phyloP scores from a whole-genome alignment of 352 stramenopile genomes.

The Phytophthora lateralis region DNA sequence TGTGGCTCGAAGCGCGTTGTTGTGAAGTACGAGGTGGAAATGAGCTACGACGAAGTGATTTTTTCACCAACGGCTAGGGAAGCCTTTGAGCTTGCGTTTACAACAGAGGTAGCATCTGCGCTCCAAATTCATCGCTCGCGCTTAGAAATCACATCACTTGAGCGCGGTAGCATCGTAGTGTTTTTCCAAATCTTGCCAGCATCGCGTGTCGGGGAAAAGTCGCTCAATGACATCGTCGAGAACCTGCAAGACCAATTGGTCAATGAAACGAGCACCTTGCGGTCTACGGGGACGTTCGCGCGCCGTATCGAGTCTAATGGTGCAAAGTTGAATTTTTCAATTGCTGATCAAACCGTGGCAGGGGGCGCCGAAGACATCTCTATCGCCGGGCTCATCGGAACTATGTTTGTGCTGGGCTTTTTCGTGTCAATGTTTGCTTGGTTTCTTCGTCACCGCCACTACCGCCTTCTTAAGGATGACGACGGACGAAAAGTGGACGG shows the following conservation, averaged over 20 bases:
- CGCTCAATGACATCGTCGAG: slow-evolving; percentile 73
- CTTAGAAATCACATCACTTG: slow-evolving; percentile 59
- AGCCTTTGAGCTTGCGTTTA: slow-evolving; percentile 72
- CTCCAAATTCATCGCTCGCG: slow-evolving; percentile 63
- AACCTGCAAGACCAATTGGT: slow-evolving; percentile 55
- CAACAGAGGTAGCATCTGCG: slow-evolving; percentile 62
- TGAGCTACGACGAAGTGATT: slow-evolving; percentile 77
- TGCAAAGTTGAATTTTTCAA: slow-evolving; percentile 72
- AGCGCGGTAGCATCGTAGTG: slow-evolving; percentile 64
- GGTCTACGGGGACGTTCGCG: slow-evolving; percentile 70
- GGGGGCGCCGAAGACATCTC: slow-evolving; percentile 73
- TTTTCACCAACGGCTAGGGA: slow-evolving; percentile 56
- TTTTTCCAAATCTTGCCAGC: slow-evolving; percentile 73
- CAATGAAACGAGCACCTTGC: slow-evolving; percentile 64
- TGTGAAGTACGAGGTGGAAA: slow-evolving; percentile 73
- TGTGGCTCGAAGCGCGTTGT: slow-evolving; percentile 73
- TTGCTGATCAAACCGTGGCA: slow-evolving; percentile 64
- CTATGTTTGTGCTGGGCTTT: slow-evolving; percentile 55
- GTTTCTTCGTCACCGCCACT: slow-evolving; percentile 60
- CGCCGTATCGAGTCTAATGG: slow-evolving; percentile 60
- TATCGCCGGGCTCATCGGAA: slow-evolving; percentile 62
- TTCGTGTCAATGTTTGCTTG: slow-evolving; percentile 68
- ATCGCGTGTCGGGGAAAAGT: slow-evolving; percentile 59
- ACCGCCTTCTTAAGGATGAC: slow-evolving; percentile 43
- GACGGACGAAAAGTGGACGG: slow-evolving; percentile 15